Conservation (phyloP, 495 filamentous ascomycete species). For the Penicillium paxilli region DNA sequence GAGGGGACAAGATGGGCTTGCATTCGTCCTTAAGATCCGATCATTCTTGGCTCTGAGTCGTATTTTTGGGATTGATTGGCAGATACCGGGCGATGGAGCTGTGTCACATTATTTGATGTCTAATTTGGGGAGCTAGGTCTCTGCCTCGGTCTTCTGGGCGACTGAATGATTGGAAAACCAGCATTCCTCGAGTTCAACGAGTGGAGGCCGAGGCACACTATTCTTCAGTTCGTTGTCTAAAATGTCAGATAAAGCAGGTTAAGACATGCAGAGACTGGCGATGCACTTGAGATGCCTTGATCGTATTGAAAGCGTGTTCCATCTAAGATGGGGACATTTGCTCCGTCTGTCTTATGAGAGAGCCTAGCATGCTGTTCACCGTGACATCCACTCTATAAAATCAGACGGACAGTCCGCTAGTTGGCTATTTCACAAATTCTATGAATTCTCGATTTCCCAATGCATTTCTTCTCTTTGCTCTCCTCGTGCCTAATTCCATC, state of each 20-base stretch:
- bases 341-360: no score
- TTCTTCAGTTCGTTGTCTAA: neutral
- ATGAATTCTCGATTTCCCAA: no score
- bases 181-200: neutral
- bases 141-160: neutral
- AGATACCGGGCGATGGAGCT: neutral
- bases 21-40: neutral
- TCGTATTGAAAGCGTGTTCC: no score
- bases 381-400: no score
- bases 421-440: no score
- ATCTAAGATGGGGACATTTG: no score
- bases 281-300: no score
- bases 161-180: neutral
- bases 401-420: no score
- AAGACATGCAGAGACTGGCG: neutral
- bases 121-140: neutral
- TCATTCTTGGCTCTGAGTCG: neutral
- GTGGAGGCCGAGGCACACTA: neutral
- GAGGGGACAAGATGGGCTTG: neutral
- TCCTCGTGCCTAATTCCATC: neutral
- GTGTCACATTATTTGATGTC: neutral
- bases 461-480: neutral
- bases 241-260: neutral
- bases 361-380: no score
- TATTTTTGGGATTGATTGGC: neutral